Evolutionary conservation across 1,284 basidiomycete species (phyloP).

Genomic region (Sanguinoderma infundibulare): DNA sequence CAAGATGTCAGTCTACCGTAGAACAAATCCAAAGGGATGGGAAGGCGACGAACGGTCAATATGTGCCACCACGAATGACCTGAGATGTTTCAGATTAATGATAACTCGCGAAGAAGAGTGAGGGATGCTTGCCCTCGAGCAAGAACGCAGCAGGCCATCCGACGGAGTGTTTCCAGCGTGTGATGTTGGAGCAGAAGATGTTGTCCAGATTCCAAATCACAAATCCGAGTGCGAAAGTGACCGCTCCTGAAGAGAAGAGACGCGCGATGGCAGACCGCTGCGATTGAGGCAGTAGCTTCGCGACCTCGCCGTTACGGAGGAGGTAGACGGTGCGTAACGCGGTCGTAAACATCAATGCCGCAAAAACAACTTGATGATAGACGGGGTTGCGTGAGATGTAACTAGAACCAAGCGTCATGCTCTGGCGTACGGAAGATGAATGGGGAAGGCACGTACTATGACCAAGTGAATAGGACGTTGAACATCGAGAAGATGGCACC

Average conservation of each 20-base stretch:
- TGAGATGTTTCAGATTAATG: constrained; percentile 24
- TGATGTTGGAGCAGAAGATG: constrained; percentile 62
- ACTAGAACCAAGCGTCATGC: constrained; percentile 34
- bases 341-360: constrained; percentile 48
- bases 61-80: constrained; percentile 79
- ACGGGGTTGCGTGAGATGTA: constrained; percentile 64
- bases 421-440: not conserved
- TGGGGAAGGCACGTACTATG: constrained; percentile 55
- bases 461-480: constrained; percentile 62
- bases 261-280: constrained; percentile 45
- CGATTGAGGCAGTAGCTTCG: constrained; percentile 46
- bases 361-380: constrained; percentile 72
- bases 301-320: constrained; percentile 46
- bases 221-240: constrained; percentile 60
- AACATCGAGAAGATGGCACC: constrained; percentile 50
- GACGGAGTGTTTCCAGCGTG: constrained; percentile 53
- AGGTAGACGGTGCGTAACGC: constrained; percentile 54
- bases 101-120: not conserved
- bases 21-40: not conserved
- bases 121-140: constrained; percentile 53
- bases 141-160: constrained; percentile 71
- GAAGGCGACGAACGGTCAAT: constrained; percentile 50
- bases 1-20: not conserved
- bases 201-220: constrained; percentile 75
- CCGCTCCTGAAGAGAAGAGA: constrained; percentile 52